phyloP scores from a whole-genome alignment of 176 grass and related monocot species.

The Rhynchospora pubera region DNA sequence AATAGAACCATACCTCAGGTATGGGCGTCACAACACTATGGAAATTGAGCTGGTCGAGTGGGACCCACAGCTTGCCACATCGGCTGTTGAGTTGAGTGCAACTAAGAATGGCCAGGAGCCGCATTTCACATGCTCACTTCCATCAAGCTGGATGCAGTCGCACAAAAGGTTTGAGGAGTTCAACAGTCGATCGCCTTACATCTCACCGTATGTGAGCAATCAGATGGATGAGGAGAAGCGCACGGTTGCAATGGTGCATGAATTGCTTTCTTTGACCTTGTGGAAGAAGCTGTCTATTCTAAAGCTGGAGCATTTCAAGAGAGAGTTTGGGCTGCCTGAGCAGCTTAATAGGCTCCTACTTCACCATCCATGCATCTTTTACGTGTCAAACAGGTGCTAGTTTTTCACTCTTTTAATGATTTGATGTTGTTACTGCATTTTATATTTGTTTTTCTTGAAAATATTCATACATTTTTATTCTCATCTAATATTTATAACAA shows the following conservation, averaged over 20 bases:
- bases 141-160: conserved; percentile 49
- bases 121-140: conserved; percentile 56
- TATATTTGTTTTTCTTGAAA: not conserved
- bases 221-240: conserved; percentile 44
- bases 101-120: not conserved
- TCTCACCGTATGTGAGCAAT: conserved; percentile 59
- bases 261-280: conserved; percentile 62
- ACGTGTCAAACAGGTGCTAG: conserved; percentile 51
- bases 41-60: conserved; percentile 70
- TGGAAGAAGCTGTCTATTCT: conserved; percentile 83
- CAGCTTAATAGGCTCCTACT: conserved; percentile 49
- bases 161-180: conserved; percentile 62
- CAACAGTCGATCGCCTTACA: conserved; percentile 57
- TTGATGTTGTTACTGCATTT: not conserved
- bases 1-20: not conserved
- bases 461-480: not conserved
- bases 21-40: conserved; percentile 39
- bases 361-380: conserved; percentile 70
- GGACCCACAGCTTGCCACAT: conserved; percentile 51
- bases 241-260: conserved; percentile 55
- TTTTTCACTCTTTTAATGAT: not conserved
- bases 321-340: conserved; percentile 59
- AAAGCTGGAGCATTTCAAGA: conserved; percentile 88
- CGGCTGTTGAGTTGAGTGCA: conserved; percentile 37
- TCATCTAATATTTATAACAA: too few relatives aligned